These are phyloP conservation scores for Aspergillus olivimuriae DNA, from an alignment of 495 filamentous ascomycete genomes.

Conservation along the genomic window DNA sequence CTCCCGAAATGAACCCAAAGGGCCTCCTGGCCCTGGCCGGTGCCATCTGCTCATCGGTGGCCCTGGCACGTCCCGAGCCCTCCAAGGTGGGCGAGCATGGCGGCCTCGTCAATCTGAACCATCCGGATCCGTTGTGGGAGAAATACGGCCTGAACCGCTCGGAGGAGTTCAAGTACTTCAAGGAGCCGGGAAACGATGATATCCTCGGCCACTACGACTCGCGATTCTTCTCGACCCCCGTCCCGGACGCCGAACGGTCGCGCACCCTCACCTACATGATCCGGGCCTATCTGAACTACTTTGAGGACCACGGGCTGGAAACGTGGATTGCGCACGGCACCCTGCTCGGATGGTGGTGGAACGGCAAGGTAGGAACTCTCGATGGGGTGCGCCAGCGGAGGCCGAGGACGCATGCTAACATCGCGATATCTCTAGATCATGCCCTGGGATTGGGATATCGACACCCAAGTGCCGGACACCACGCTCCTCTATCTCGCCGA, in stretches of 20 bases:
- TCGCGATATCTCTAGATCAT: constrained; percentile 47
- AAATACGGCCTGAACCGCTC: constrained; percentile 28
- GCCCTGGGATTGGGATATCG: constrained; percentile 87
- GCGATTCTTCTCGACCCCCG: constrained; percentile 55
- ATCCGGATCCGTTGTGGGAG: constrained; percentile 19
- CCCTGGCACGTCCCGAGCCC: constrained; percentile 8
- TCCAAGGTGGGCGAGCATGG: constrained; percentile 5
- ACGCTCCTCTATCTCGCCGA: constrained; percentile 58
- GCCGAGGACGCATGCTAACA: no score
- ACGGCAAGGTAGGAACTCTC: constrained; percentile 48
- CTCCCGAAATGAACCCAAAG: constrained; percentile 10
- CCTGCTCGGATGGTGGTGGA: constrained; percentile 90
- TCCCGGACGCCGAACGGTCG: constrained; percentile 58
- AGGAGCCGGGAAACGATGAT: constrained; percentile 52
- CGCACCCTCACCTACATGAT: constrained; percentile 62
- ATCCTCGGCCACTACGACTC: constrained; percentile 65
- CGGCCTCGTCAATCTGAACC: constrained; percentile 5
- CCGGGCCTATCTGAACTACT: constrained; percentile 64
- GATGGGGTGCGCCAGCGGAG: no score
- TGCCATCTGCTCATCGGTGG: constrained; percentile 19
- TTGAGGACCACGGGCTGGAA: constrained; percentile 56
- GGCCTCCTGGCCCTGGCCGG: constrained; percentile 12
- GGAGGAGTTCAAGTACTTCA: constrained; percentile 42
- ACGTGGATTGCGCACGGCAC: constrained; percentile 90
- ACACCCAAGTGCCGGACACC: constrained; percentile 64